Conservation (phyloP, 768 basidiomycete genomes). For the Termitomyces sp. region DNA sequence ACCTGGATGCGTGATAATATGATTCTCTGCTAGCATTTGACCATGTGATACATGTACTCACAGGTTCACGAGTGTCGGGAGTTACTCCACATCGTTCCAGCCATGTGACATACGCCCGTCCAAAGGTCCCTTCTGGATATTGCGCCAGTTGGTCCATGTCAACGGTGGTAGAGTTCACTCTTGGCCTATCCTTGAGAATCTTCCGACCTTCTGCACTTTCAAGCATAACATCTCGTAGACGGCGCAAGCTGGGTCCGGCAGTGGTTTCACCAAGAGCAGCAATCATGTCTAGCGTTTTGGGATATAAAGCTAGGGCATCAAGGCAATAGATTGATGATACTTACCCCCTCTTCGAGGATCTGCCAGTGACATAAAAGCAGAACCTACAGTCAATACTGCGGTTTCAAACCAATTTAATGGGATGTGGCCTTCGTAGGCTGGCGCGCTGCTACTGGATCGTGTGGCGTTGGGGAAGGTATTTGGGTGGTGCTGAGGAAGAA, state of each 20-base stretch:
- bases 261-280: constrained; percentile 94
- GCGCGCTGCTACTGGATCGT: constrained; percentile 25
- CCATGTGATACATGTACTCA: constrained; percentile 29
- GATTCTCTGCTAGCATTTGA: no score
- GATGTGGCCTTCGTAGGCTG: constrained; percentile 77
- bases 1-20: constrained; percentile 61
- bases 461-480: background rate
- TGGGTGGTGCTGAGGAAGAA: background rate
- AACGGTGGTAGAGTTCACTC: constrained; percentile 73
- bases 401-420: constrained; percentile 82
- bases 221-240: constrained; percentile 75
- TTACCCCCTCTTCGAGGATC: constrained; percentile 84
- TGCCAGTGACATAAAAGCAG: constrained; percentile 75
- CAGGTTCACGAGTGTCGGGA: constrained; percentile 91
- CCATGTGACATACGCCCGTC: constrained; percentile 86
- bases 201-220: constrained; percentile 76
- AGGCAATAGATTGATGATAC: constrained; percentile 20
- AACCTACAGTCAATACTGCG: constrained; percentile 80
- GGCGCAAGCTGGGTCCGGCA: constrained; percentile 72
- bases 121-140: constrained; percentile 80
- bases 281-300: constrained; percentile 71
- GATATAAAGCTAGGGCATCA: background rate
- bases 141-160: constrained; percentile 63
- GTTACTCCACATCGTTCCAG: constrained; percentile 83
- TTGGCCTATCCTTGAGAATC: constrained; percentile 81